Percentiles rank a stretch among this genome's conserved stretches.
Conservation (phyloP, 1,139 yeast species). For the Debaryomyces psychrophilus region DNA sequence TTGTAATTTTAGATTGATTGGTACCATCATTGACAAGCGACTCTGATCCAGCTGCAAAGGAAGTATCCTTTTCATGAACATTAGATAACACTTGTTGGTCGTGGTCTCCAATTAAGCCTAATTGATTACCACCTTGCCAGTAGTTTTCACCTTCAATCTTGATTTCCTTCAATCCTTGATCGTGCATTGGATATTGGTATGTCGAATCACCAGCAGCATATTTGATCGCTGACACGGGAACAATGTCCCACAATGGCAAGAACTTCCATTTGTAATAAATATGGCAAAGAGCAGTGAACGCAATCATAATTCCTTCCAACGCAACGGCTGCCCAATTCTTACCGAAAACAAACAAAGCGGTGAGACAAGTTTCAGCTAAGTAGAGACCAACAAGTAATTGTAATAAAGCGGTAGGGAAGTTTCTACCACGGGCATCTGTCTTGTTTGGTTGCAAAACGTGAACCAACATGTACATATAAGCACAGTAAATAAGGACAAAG, state of each 20-base stretch:
- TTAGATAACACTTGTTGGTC: slow-evolving; percentile 32
- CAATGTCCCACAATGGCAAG: slow-evolving; percentile 63
- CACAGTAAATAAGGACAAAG: slow-evolving; percentile 53
- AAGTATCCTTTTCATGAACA: slow-evolving; percentile 7
- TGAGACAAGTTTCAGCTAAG: slow-evolving; percentile 64
- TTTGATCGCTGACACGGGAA: slow-evolving; percentile 74
- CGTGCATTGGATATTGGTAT: slow-evolving; percentile 56
- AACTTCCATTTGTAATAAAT: slow-evolving; percentile 59
- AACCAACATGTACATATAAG: slow-evolving; percentile 59
- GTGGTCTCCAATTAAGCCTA: slow-evolving; percentile 33
- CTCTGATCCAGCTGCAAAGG: slow-evolving; percentile 1
- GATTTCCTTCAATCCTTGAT: slow-evolving; percentile 65
- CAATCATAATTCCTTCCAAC: slow-evolving; percentile 57
- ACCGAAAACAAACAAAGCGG: slow-evolving; percentile 69
- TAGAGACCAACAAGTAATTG: slow-evolving; percentile 69
- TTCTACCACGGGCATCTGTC: slow-evolving; percentile 64
- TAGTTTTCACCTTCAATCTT: slow-evolving; percentile 54
- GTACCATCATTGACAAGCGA: slow-evolving; percentile 3
- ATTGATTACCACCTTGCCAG: slow-evolving; percentile 51
- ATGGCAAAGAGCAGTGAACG: slow-evolving; percentile 56
- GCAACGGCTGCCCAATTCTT: slow-evolving; percentile 76
- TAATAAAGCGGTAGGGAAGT: slow-evolving; percentile 66
- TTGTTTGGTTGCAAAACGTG: slow-evolving; percentile 59
- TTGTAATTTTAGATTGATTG: neutral
- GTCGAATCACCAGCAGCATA: slow-evolving; percentile 57